These are phyloP conservation scores for Penicillium sp. DNA, from an alignment of 2,329 filamentous ascomycete genomes.

Conservation along the genomic window DNA sequence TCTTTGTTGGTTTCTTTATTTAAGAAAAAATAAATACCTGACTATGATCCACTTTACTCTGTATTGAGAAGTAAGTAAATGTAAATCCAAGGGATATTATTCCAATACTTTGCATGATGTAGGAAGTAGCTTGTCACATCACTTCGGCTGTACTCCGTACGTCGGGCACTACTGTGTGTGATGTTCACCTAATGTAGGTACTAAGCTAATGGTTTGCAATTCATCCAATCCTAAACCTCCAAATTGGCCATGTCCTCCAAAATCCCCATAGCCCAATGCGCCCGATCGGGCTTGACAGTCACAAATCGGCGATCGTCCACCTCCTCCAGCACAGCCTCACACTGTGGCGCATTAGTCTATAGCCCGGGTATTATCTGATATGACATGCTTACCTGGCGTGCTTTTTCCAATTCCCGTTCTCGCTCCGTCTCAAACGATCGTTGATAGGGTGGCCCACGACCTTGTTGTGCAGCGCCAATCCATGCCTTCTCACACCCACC, in stretches of 20 bases:
- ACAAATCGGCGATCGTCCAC: slow-evolving; percentile 55
- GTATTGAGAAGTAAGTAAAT: too few relatives aligned
- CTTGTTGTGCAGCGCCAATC: slow-evolving; percentile 71
- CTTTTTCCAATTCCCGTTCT: slow-evolving; percentile 4
- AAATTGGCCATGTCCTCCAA: slow-evolving; percentile 73
- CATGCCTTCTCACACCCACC: slow-evolving; percentile 82
- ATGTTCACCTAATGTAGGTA: slow-evolving; percentile 7
- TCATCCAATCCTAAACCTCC: slow-evolving; percentile 49
- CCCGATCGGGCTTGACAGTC: slow-evolving; percentile 63
- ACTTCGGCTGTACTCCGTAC: not conserved
- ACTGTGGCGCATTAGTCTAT: slow-evolving; percentile 23
- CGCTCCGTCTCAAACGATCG: slow-evolving; percentile 27
- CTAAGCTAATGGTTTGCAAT: not conserved
- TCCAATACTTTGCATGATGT: too few relatives aligned
- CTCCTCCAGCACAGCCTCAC: slow-evolving; percentile 25
- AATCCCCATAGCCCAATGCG: slow-evolving; percentile 77
- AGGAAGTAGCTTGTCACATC: slow-evolving; percentile 1
- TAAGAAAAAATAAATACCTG: too few relatives aligned
- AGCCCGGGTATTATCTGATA: not conserved
- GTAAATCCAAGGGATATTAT: too few relatives aligned
- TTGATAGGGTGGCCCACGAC: slow-evolving; percentile 73
- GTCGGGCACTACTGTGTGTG: slow-evolving; percentile 3
- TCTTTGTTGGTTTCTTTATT: too few relatives aligned
- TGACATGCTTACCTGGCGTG: slow-evolving; percentile 16
- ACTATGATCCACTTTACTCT: too few relatives aligned